Percentiles rank a stretch among this genome's conserved stretches.
These are phyloP conservation scores for Globisporangium abappressorium DNA, from an alignment of 352 stramenopile genomes.

Conservation along the genomic window DNA sequence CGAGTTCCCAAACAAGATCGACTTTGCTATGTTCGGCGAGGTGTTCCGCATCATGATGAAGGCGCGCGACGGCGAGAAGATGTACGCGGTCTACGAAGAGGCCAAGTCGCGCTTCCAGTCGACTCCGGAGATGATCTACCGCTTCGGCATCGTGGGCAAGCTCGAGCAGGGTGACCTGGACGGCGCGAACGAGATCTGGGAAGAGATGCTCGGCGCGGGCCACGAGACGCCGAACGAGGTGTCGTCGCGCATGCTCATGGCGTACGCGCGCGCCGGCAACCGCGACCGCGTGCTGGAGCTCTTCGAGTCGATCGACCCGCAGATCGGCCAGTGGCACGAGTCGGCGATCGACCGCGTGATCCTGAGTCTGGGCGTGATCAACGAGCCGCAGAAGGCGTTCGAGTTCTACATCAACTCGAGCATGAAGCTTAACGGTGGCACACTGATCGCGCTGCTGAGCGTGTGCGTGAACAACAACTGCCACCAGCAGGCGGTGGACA, in stretches of 20 bases:
- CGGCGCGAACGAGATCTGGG: conserved; percentile 34
- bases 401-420: conserved; percentile 81
- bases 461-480: conserved; percentile 73
- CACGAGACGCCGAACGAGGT: conserved; percentile 70
- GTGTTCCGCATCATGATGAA: conserved; percentile 50
- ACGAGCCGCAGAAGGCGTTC: conserved; percentile 59
- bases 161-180: conserved; percentile 51
- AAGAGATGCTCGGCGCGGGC: conserved; percentile 51
- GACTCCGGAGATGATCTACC: conserved; percentile 69
- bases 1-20: conserved; percentile 43
- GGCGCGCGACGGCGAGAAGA: conserved; percentile 32
- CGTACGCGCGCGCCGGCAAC: conserved; percentile 39
- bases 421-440: conserved; percentile 73
- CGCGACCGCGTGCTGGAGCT: conserved; percentile 50
- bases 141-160: conserved; percentile 61
- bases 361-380: conserved; percentile 55
- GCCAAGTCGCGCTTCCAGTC: conserved; percentile 38
- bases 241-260: conserved; percentile 57
- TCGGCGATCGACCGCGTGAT: conserved; percentile 72
- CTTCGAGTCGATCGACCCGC: conserved; percentile 53
- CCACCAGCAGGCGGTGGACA: conserved; percentile 62
- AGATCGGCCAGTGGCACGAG: conserved; percentile 65
- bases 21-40: conserved; percentile 63
- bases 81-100: conserved; percentile 49
- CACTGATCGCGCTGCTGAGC: conserved; percentile 65